phyloP scores from a whole-genome alignment of 208 protist species.

The Trypanosoma cruzi region DNA sequence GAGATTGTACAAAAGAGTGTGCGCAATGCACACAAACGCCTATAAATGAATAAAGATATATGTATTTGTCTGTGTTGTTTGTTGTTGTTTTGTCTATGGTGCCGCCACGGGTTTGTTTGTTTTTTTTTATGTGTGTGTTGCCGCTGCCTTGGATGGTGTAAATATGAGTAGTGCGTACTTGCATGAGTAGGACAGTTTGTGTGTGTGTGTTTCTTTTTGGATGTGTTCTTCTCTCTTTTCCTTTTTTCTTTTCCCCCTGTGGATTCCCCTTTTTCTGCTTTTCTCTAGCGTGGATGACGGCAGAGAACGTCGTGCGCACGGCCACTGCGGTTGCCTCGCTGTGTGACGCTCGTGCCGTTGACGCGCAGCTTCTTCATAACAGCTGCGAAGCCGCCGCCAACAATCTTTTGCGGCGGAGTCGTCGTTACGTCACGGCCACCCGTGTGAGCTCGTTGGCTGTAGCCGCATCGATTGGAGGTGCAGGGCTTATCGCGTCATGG shows the following conservation, averaged over 20 bases:
- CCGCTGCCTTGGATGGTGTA: background rate
- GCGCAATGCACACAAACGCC: too few species aligned
- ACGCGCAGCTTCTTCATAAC: constrained; percentile 55
- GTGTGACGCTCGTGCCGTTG: constrained; percentile 35
- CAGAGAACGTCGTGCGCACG: background rate
- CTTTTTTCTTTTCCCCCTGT: constrained; percentile 20
- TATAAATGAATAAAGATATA: background rate
- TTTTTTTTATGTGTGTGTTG: background rate
- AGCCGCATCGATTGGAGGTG: constrained; percentile 20
- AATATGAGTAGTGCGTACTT: too few species aligned
- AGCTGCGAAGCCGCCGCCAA: constrained; percentile 34
- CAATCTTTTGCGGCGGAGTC: constrained; percentile 17
- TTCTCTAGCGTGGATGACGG: background rate
- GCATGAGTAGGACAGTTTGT: too few species aligned
- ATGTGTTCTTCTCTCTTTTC: constrained; percentile 9
- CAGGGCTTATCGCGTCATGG: constrained; percentile 37
- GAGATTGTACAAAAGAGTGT: too few species aligned
- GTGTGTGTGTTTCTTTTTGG: constrained; percentile 1
- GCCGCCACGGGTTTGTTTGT: background rate
- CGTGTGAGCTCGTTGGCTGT: constrained; percentile 18
- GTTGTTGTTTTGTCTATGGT: background rate
- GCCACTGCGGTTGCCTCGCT: background rate
- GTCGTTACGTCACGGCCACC: constrained; percentile 25
- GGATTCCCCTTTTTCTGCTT: background rate
- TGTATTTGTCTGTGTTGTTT: background rate